Evolutionary conservation across 2,329 filamentous ascomycete species (phyloP), one percentile per base, ranked within the genome.

Genomic region (Fusarium cicatricum): DNA sequence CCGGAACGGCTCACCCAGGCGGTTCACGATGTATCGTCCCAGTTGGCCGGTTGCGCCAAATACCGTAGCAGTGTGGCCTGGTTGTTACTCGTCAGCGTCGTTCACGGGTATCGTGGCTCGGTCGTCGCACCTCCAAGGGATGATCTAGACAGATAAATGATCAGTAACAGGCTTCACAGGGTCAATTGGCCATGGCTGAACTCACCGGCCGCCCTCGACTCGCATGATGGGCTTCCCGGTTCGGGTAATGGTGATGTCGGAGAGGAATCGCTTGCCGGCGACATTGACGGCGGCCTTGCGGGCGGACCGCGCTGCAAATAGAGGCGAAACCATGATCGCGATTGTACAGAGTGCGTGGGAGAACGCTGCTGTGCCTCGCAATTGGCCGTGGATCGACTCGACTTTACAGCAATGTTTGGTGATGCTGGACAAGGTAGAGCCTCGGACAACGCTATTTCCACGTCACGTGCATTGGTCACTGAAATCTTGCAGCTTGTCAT

Each of bases 21-120:
- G 86, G 80, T 97, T 97, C 73, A 99, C 95, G 73, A 99, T 96
- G 77, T 99, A 99, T 74, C 95, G 88, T 73, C 95, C 95, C 51
- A 99, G 81, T 76, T 96, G 94, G 64, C 95, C 95, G 59, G 93
- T 97, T 72, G 95, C 95, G 78, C 95, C 95, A 79, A 99, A 99
- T 70, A 99, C 94, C 55, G 95, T 99, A 59, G 91, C 94, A 61
- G 93, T 97, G 79, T 98, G 92, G 66, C 94, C 94, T 92, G 77
- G 66, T 55, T 47, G 52, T 72, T 66, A 68, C 58, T 55, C 52
- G 61, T 75, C 66, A 73, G 70, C 50, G 46, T 62, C 54, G 55
- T 58, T 42, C 41, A 48, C 29, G 33, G 40, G 31, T 47, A 48
- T 48, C 52, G 44, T 46, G 26, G 38, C 23, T 65, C 44, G 45